Evolutionary conservation across 371 early-diverging fungal species (phyloP), one percentile per base, ranked within the genome.

Genomic region (Mortierella sp.): DNA sequence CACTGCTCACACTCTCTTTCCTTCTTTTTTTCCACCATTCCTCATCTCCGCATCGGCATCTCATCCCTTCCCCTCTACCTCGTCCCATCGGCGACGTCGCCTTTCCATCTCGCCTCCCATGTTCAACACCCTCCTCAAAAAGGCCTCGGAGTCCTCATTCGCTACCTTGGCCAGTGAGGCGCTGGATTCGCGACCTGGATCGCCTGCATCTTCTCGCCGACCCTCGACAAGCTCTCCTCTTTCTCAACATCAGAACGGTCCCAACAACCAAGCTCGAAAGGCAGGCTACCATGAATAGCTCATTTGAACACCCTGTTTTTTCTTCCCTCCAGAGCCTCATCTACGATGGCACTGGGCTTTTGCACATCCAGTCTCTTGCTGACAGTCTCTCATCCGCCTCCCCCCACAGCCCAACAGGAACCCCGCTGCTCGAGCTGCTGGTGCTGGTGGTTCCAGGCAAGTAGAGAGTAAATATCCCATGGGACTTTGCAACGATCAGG

Each of bases 81-180:
- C 3, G 37, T 37, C 37, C 23, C 53, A 53, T 26, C 53, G 23
- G 23, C 53, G 53, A 26, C 26, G 53, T 14, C 45, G 21, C 15
- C 3, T 21, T 3, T 5, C 57, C 57, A 3, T 45, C 60, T 21
- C 52, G 37, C 21, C 19, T 60, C 37, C 43, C 56, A 77, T 77
- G 79, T 77, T 77, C 69, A 77, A 77, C 63, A 77, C 45, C 72
- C 68, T 77, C 55, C 73, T 77, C 50, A 77, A 77, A 62, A 77
- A 77, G 79, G 79, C 79, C 6, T 77, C 79, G 46, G 79, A 77
- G 56, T 65, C 69, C 45, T 69, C 72, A 46, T 72, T 77, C 58
- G 79, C 63, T 30, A 69, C 79, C 60, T 57, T 77, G 63, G 79
- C 79, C 29, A 69, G 72, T 28, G 79, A 77, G 66, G 69, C 79